These are phyloP conservation scores for Barnettozyma populi DNA, from an alignment of 805 yeast species.

Conservation along the genomic window DNA sequence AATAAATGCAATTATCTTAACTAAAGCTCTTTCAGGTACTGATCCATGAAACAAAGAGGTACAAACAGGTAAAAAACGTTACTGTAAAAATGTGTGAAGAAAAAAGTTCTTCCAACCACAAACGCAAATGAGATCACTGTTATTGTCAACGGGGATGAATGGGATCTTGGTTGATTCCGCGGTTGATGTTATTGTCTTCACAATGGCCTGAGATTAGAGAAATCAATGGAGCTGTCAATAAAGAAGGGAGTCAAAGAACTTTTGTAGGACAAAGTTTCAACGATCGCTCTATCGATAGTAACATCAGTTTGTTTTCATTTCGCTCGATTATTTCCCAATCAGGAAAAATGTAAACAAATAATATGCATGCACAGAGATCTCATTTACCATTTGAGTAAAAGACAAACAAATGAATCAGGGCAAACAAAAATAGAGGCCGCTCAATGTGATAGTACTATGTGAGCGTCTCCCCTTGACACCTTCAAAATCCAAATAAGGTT, in stretches of 20 bases:
- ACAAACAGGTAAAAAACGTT: neutral
- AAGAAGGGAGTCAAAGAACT: neutral
- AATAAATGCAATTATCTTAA: neutral
- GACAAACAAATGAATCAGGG: conserved; percentile 11
- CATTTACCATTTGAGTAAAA: conserved; percentile 5
- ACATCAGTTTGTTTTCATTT: conserved; percentile 15
- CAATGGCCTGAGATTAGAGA: neutral
- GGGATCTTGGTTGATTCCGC: neutral
- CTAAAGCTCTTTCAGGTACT: neutral
- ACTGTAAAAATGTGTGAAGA: neutral
- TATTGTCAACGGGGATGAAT: neutral
- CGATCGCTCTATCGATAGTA: neutral
- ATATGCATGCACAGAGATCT: neutral
- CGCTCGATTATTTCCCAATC: conserved; percentile 10
- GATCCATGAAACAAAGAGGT: neutral
- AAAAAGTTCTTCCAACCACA: conserved; percentile 3
- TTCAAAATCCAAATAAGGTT: too few species aligned
- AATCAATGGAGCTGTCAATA: neutral
- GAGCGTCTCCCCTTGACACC: neutral
- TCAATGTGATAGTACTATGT: neutral
- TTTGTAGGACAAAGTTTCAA: conserved; percentile 2
- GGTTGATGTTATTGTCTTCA: neutral
- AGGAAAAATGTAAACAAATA: conserved; percentile 25
- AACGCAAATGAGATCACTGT: conserved; percentile 2
- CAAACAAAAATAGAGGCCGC: conserved; percentile 5